Percentiles rank a stretch among this genome's conserved stretches.
phyloP scores from a whole-genome alignment of 2,329 filamentous ascomycete genomes.

The Epichloe scottii region DNA sequence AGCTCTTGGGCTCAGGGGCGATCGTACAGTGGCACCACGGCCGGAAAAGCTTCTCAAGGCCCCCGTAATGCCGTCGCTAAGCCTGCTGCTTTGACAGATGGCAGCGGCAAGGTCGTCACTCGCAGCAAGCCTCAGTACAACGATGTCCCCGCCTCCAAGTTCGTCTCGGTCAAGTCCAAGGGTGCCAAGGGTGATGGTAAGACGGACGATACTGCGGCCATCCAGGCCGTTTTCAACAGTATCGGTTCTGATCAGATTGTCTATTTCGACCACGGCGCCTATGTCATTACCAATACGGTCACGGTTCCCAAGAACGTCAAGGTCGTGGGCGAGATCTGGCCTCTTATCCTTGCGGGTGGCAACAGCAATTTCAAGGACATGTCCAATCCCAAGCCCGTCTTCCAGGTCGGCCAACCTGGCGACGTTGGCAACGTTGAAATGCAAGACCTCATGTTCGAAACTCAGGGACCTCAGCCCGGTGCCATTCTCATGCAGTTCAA shows the following conservation, averaged over 20 bases:
- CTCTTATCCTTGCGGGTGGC: constrained; percentile 75
- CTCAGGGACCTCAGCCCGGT: constrained; percentile 69
- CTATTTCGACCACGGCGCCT: constrained; percentile 66
- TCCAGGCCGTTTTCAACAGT: constrained; percentile 66
- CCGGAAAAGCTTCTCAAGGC: constrained; percentile 46
- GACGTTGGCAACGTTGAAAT: constrained; percentile 77
- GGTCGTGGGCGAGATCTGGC: constrained; percentile 87
- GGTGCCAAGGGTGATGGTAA: constrained; percentile 81
- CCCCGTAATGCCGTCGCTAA: constrained; percentile 42
- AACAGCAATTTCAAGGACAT: constrained; percentile 57
- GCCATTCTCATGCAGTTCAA: constrained; percentile 93
- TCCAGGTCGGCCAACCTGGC: constrained; percentile 68
- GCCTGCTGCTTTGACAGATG: constrained; percentile 52
- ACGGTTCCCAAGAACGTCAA: constrained; percentile 66
- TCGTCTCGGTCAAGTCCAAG: constrained; percentile 69
- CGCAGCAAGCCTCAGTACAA: constrained; percentile 86
- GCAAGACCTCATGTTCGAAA: constrained; percentile 75
- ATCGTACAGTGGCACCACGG: constrained; percentile 43
- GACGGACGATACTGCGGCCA: constrained; percentile 75
- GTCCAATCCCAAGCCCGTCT: constrained; percentile 67
- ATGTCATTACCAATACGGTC: constrained; percentile 57
- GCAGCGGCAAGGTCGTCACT: constrained; percentile 59
- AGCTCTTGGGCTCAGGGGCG: constrained; percentile 70
- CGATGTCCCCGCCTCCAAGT: constrained; percentile 49
- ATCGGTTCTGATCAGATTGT: constrained; percentile 52